Evolutionary conservation across 2,329 filamentous ascomycete genomes (phyloP), one percentile per base, ranked within the genome.

Genomic region (Scytalidium sp.): DNA sequence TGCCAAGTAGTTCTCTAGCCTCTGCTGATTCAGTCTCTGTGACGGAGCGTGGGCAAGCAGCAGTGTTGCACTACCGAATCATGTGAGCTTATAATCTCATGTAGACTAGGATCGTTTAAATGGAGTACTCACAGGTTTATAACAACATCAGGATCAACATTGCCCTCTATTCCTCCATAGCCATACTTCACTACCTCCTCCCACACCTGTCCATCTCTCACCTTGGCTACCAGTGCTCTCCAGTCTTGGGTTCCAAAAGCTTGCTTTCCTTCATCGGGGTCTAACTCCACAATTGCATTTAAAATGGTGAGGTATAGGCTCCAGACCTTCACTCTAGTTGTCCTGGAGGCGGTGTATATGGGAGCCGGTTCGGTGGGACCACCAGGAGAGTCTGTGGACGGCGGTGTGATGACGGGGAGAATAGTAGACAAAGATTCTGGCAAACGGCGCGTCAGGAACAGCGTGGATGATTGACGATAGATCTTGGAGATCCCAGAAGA

Each of bases 101-200:
- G 13, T n/a, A 23, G 40, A 53, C 13, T 48, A n/a, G 21, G n/a
- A 21, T 13, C n/a, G 44, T 52, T 29, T 45, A 32, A 41, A 32
- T 39, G 19, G 11, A 9, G 50, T 25, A 69, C 84, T 70, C 71
- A 91, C 87, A 95, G 68, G 61, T 92, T 93, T 53, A 93, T 88
- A 21, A 99, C 90, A 7, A 99, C 93, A 63, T 99, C 94, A 2
- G 90, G 85, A 69, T 99, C 94, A 11, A 97, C 90, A 56, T 92
- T 89, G 17, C 89, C 91, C 69, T 97, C 93, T 45, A 85, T 78
- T 21, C 91, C 91, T 59, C 88, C 85, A 69, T 97, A 97, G 6
- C 93, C 93, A 64, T 90, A 85, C 59, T 81, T 80, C 50, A 95
- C 87, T 2, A 97, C 88, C 56, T 96, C 89, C 56, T 97, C 90